Evolutionary conservation across 371 early-diverging fungal species (phyloP).

Genomic region (Lichtheimia hyalospora): DNA sequence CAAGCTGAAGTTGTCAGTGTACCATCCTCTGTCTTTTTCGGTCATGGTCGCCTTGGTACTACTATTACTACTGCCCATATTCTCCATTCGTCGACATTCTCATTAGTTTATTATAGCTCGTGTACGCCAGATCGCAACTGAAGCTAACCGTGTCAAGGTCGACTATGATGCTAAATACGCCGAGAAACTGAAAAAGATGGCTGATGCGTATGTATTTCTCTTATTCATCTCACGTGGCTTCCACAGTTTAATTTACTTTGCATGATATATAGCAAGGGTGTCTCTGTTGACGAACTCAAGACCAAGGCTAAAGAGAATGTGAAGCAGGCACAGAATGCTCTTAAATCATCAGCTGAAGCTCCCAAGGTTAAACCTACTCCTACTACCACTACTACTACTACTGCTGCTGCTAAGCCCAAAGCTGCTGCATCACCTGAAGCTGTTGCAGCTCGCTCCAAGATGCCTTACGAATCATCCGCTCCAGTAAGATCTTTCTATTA

Average conservation of each 20-base stretch:
- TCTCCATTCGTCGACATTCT: neutral
- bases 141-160: conserved; percentile 18
- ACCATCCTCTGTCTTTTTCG: conserved; percentile 4
- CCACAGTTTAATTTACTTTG: neutral
- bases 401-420: conserved; percentile 11
- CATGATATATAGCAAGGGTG: conserved; percentile 27
- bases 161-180: conserved; percentile 75
- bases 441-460: conserved; percentile 29
- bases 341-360: conserved; percentile 19
- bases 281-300: conserved; percentile 52
- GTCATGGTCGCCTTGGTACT: conserved; percentile 9
- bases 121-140: conserved; percentile 15
- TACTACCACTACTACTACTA: neutral
- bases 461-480: conserved; percentile 49
- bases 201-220: conserved; percentile 54
- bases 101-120: conserved; percentile 1
- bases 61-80: no score
- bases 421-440: conserved; percentile 30
- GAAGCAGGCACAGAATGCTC: conserved; percentile 18
- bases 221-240: neutral
- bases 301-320: conserved; percentile 42
- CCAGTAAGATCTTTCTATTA: conserved; percentile 21
- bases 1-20: conserved; percentile 11
- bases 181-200: conserved; percentile 64
- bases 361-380: conserved; percentile 10